A percentile compares a stretch with the other conserved stretches of the same genome.
Conservation (phyloP, 306 rosid species). For the Cicer judaicum region DNA sequence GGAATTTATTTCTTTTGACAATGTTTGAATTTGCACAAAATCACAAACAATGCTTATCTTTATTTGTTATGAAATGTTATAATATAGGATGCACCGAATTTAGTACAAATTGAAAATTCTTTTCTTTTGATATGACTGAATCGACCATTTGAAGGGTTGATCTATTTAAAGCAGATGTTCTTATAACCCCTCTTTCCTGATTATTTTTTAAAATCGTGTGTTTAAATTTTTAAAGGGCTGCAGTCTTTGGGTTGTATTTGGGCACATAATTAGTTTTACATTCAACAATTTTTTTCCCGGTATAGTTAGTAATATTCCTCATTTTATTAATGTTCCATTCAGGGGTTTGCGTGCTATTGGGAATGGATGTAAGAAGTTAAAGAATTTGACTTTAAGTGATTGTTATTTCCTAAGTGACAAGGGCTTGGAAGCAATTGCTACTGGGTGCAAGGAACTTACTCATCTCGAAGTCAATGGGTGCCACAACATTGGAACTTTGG, state of each 20-base stretch:
- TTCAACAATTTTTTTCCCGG: constrained; percentile 16
- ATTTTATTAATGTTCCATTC: constrained; percentile 39
- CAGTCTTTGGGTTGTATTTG: background rate
- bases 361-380: constrained; percentile 87
- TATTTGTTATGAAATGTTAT: background rate
- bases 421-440: constrained; percentile 92
- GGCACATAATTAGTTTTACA: background rate
- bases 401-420: constrained; percentile 87
- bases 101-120: constrained; percentile 7
- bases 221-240: background rate
- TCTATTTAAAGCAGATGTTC: constrained; percentile 36
- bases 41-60: constrained; percentile 10
- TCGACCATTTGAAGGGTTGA: constrained; percentile 22
- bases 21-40: constrained; percentile 16
- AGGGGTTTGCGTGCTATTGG: constrained; percentile 87
- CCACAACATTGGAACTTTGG: constrained; percentile 87
- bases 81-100: background rate
- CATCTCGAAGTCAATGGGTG: constrained; percentile 97
- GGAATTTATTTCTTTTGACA: constrained; percentile 32
- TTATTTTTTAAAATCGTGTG: background rate
- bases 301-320: constrained; percentile 21
- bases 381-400: constrained; percentile 80
- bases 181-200: background rate
- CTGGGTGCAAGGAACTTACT: constrained; percentile 87
- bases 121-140: background rate